Percentiles rank a stretch among this genome's conserved stretches.
These are phyloP conservation scores for Leccinum cinnamomeum DNA, from an alignment of 1,284 basidiomycete genomes.

Conservation along the genomic window DNA sequence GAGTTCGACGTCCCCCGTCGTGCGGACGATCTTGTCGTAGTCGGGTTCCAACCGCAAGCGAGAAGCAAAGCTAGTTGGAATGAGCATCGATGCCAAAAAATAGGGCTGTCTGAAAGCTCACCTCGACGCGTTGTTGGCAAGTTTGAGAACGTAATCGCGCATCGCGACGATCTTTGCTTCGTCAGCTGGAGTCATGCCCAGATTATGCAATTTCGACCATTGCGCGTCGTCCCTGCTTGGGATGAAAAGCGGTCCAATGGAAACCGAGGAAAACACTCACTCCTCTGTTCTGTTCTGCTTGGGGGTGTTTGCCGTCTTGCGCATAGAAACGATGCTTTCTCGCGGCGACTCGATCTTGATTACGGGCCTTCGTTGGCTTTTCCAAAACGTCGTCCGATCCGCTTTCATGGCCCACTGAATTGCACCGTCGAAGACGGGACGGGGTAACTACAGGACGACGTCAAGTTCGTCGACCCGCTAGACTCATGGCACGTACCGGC, in stretches of 20 bases:
- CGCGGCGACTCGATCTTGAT: background rate
- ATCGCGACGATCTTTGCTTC: slow-evolving; percentile 83
- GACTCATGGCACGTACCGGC: slow-evolving; percentile 57
- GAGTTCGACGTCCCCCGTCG: slow-evolving; percentile 66
- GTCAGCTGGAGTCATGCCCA: slow-evolving; percentile 81
- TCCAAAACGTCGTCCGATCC: slow-evolving; percentile 78
- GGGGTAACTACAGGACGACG: slow-evolving; percentile 48
- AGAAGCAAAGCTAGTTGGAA: slow-evolving; percentile 56
- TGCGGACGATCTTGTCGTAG: slow-evolving; percentile 63
- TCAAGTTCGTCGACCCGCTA: slow-evolving; percentile 3
- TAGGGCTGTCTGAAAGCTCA: slow-evolving; percentile 26
- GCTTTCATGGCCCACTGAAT: slow-evolving; percentile 85
- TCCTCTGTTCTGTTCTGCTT: slow-evolving; percentile 69
- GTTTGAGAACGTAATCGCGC: slow-evolving; percentile 84
- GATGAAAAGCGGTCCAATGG: background rate
- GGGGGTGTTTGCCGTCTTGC: slow-evolving; percentile 23
- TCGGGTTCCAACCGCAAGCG: slow-evolving; percentile 62
- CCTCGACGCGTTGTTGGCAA: slow-evolving; percentile 70
- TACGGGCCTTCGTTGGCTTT: slow-evolving; percentile 42
- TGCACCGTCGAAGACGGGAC: slow-evolving; percentile 83
- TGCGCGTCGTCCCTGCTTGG: slow-evolving; percentile 69
- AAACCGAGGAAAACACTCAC: slow-evolving; percentile 42
- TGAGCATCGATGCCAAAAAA: background rate
- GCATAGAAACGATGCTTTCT: background rate
- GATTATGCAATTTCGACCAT: slow-evolving; percentile 69